Percentiles rank a stretch among this genome's conserved stretches.
These are phyloP conservation scores for Aspergillus pseudoterreus DNA, from an alignment of 2,329 filamentous ascomycete species.

Conservation along the genomic window DNA sequence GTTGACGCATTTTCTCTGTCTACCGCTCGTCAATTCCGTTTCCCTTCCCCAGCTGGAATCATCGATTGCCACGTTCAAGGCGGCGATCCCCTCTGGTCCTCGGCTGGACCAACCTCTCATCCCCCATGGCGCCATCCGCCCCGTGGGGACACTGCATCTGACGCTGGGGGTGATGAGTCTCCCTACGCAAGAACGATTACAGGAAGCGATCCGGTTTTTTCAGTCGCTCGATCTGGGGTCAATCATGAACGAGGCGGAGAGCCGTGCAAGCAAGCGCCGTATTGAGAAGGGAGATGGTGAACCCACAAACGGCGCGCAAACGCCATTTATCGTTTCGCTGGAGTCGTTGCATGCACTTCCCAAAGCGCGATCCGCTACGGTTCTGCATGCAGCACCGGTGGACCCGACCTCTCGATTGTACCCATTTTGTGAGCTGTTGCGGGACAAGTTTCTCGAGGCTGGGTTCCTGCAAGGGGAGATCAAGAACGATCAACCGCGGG, in stretches of 20 bases:
- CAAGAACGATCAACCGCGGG: conserved; percentile 9
- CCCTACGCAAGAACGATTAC: conserved; percentile 46
- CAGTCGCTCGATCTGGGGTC: conserved; percentile 42
- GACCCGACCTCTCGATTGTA: conserved; percentile 39
- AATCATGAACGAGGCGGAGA: conserved; percentile 35
- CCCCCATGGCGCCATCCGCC: conserved; percentile 66
- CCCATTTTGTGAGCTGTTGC: conserved; percentile 39
- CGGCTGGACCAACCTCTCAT: conserved; percentile 39
- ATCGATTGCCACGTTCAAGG: conserved; percentile 59
- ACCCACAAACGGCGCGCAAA: neutral
- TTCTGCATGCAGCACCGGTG: conserved; percentile 38
- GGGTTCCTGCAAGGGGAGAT: conserved; percentile 37
- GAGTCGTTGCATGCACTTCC: conserved; percentile 39
- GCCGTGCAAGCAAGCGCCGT: conserved; percentile 10
- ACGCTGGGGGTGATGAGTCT: conserved; percentile 86
- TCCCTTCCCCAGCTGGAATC: conserved; percentile 64
- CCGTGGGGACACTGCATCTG: conserved; percentile 75
- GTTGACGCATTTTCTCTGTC: conserved; percentile 46
- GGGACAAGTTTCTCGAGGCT: conserved; percentile 41
- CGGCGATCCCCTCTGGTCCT: conserved; percentile 45
- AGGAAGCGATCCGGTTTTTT: conserved; percentile 46
- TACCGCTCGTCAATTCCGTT: conserved; percentile 58
- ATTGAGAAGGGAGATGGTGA: neutral
- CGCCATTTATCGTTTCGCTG: conserved; percentile 42
- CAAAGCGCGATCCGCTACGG: conserved; percentile 30